Evolutionary conservation across 257 asterid species (phyloP).

Genomic region (Primulina huaijiensis): DNA sequence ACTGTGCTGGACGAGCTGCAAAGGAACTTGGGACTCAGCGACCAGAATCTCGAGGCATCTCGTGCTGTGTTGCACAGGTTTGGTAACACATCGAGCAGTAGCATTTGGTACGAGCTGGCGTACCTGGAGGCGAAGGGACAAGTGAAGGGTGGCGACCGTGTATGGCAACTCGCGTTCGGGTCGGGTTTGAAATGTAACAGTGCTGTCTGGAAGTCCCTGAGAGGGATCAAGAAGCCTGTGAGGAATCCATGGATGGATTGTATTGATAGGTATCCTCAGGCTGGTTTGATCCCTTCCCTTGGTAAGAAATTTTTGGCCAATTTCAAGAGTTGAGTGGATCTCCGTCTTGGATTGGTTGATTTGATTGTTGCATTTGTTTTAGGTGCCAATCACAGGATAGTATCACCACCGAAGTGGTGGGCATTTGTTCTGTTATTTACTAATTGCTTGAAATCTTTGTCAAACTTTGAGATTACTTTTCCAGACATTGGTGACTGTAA

Average conservation of each 20-base stretch:
- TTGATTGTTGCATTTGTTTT: neutral
- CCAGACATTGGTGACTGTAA: neutral
- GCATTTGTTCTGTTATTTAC: neutral
- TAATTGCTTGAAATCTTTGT: neutral
- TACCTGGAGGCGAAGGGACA: constrained; percentile 15
- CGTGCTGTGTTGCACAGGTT: constrained; percentile 17
- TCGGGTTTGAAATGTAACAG: constrained; percentile 22
- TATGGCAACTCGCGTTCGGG: constrained; percentile 23
- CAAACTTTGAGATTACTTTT: neutral
- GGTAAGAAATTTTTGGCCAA: neutral
- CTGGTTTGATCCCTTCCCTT: neutral
- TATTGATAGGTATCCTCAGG: constrained; percentile 17
- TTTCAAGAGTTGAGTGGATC: neutral
- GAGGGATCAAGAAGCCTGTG: constrained; percentile 7
- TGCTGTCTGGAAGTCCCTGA: constrained; percentile 23
- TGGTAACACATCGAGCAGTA: constrained; percentile 22
- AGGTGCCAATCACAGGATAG: neutral
- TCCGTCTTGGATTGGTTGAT: neutral
- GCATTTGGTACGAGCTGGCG: constrained; percentile 23
- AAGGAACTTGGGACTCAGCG: constrained; percentile 13
- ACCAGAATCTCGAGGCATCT: constrained; percentile 2
- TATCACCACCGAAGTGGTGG: neutral
- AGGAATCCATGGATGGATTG: constrained; percentile 21
- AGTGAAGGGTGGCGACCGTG: constrained; percentile 18
- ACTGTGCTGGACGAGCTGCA: constrained; percentile 21